These are phyloP conservation scores for Cercospora sp. DNA, from an alignment of 2,329 filamentous ascomycete species.

Conservation along the genomic window DNA sequence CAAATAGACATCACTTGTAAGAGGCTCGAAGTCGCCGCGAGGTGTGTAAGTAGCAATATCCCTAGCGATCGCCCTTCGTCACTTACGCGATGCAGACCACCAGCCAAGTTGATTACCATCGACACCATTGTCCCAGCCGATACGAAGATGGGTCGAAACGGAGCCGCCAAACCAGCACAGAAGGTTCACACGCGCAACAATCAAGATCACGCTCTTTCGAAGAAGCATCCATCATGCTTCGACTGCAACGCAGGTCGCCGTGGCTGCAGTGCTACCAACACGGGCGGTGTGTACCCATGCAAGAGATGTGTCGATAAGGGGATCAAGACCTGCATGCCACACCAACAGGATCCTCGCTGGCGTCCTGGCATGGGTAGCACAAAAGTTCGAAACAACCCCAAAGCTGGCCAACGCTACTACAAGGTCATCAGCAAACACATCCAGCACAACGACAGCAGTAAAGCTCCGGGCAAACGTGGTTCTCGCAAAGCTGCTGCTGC, in stretches of 20 bases:
- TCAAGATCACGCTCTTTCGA: background rate
- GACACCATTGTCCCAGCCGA: background rate
- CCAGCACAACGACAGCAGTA: background rate
- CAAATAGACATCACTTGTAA: background rate
- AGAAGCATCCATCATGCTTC: background rate
- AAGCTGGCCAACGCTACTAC: background rate
- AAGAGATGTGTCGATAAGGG: background rate
- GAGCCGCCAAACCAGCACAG: background rate
- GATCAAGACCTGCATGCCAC: background rate
- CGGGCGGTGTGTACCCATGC: background rate
- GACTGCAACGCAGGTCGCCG: background rate
- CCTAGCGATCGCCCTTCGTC: background rate
- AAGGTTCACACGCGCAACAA: background rate
- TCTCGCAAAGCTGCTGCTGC: background rate
- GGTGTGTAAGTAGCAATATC: background rate
- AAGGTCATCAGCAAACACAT: background rate
- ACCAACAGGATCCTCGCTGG: background rate
- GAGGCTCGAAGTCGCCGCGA: background rate
- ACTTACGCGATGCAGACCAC: background rate
- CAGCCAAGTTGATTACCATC: background rate
- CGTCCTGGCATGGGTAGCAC: background rate
- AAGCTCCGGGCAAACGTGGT: background rate
- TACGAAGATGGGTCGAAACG: background rate
- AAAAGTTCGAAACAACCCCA: background rate
- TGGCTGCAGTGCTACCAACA: background rate